These are phyloP conservation scores for Phanerochaete sordida DNA, from an alignment of 768 basidiomycete genomes.

Conservation along the genomic window DNA sequence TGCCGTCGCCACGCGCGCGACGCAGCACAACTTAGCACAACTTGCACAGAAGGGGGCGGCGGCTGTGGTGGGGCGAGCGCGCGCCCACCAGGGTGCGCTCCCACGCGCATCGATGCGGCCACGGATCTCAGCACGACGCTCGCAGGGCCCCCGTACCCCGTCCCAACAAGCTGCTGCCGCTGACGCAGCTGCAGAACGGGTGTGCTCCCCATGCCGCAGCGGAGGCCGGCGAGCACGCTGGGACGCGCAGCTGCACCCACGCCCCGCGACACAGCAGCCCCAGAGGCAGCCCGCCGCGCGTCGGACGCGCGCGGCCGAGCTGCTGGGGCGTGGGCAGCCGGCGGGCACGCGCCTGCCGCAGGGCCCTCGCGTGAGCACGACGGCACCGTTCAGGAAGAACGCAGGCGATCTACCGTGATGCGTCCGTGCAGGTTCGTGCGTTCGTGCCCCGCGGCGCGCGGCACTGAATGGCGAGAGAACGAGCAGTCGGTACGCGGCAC, in stretches of 20 bases:
- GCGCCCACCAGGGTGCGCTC: background rate
- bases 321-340: background rate
- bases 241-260: too few species aligned
- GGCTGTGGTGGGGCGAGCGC: background rate
- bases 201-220: too few species aligned
- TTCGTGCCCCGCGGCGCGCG: too few species aligned
- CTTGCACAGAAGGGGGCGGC: background rate
- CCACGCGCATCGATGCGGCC: background rate
- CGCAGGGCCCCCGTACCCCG: background rate
- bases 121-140: too few species aligned
- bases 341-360: background rate
- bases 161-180: too few species aligned
- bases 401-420: background rate
- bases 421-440: too few species aligned
- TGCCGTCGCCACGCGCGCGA: background rate
- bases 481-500: background rate
- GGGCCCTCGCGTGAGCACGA: background rate
- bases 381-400: background rate
- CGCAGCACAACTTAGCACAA: background rate
- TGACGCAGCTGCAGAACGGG: too few species aligned
- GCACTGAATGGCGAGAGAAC: background rate
- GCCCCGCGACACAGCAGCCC: too few species aligned
- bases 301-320: background rate
- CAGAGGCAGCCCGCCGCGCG: too few species aligned
- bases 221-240: too few species aligned